Base-by-base conservation (phyloP, 345 rosid species). In the Moricandia moricandioides region DNA sequence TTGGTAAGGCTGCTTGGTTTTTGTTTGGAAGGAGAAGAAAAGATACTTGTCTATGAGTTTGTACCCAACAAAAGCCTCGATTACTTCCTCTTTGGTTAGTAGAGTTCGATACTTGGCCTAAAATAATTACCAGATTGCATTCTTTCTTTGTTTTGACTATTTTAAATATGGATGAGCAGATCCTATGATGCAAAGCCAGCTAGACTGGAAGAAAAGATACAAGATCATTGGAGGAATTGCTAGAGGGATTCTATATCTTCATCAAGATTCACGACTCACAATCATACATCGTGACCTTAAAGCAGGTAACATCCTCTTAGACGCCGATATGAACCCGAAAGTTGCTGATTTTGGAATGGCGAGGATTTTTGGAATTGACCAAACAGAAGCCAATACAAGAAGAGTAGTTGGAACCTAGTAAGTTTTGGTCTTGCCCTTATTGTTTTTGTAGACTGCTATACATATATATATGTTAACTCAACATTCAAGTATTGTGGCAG, bases 121-220 rank as follows among this genome's bases (percentile, higher is more conserved):
- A 35, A 37, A 37, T 37, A 9, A 8, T 37, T 37, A 8, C 2
- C 43, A 40, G 3, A 13, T 13, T 4, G 51, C 6, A 43, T 43
- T 4, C 51, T 10, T 10, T 40, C 13, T 12, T 43, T 43, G 6
- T 56, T 26, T 12, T 26, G 6, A 56, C 33, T 33, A 26, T 26
- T 56, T 4, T 5, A 5, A 56, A 24, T 12, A 27, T 11, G 4
- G 9, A 27, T 57, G 1, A 66, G 31, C 29, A 83, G 82, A 81
- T 74, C 67, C 78, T 0, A 7, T 1, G 3, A 67, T 62, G 43
- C 14, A 56, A 16, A 60, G 47, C 4, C 21, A 69, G 3, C 24
- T 85, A 9, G 75, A 81, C 0, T 12, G 43, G 43, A 9, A 8
- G 3, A 37, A 37, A 37, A 37, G 43, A 10, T 37, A 37, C 43